A percentile compares a stretch with the other conserved stretches of the same genome.
Conservation (phyloP, 148 eudicot genomes). For the Pharnaceum exiguum region DNA sequence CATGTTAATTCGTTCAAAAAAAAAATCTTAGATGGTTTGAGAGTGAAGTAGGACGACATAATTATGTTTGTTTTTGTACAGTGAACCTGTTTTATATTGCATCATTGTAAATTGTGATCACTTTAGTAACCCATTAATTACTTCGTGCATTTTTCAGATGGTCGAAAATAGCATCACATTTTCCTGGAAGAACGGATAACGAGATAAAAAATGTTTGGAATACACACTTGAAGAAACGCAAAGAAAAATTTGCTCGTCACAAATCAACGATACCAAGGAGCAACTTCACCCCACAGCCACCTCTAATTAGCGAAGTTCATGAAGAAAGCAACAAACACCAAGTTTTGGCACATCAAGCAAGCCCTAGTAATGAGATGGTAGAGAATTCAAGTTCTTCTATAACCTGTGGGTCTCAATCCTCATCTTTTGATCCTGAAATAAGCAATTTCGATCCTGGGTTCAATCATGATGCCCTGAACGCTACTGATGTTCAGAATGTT, state of each 20-base stretch:
- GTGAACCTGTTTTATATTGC: neutral
- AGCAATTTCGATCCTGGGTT: constrained; percentile 4
- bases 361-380: constrained; percentile 3
- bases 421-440: neutral
- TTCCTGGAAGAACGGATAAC: constrained; percentile 53
- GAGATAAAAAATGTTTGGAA: constrained; percentile 54
- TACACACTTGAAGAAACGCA: constrained; percentile 50
- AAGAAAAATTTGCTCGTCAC: neutral
- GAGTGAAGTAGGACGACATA: too few species aligned
- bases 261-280: neutral
- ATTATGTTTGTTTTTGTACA: neutral
- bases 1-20: too few species aligned
- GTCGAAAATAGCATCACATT: constrained; percentile 44
- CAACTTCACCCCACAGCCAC: constrained; percentile 3
- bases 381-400: constrained; percentile 21
- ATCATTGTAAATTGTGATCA: neutral
- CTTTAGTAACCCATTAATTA: neutral
- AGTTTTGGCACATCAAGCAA: neutral
- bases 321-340: constrained; percentile 8
- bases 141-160: constrained; percentile 21
- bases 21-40: too few species aligned
- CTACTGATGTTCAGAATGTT: neutral
- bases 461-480: neutral
- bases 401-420: constrained; percentile 16
- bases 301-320: neutral